Evolutionary conservation across 176 grass and related monocot species (phyloP).

Genomic region (Aegilops longissima): DNA sequence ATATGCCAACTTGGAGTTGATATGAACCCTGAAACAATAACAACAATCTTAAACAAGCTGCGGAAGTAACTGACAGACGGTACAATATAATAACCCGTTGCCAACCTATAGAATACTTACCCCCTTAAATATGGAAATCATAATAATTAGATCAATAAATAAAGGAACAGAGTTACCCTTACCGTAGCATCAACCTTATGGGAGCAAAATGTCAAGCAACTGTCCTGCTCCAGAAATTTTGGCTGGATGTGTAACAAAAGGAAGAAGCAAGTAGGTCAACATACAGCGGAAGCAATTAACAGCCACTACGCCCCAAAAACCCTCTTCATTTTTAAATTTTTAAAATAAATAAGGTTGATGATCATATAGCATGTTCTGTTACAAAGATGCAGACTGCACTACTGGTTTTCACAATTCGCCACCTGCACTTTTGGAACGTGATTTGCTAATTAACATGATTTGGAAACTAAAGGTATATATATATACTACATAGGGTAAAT

Average conservation of each 20-base stretch:
- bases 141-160: conserved; percentile 3
- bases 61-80: background rate
- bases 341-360: background rate
- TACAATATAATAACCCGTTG: conserved; percentile 3
- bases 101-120: conserved; percentile 1
- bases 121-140: background rate
- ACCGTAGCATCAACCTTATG: conserved; percentile 71
- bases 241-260: conserved; percentile 47
- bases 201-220: conserved; percentile 74
- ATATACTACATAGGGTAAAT: background rate
- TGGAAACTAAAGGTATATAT: background rate
- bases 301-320: no score
- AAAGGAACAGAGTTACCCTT: conserved; percentile 28
- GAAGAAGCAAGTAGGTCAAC: conserved; percentile 6
- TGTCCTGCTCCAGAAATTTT: conserved; percentile 73
- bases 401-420: background rate
- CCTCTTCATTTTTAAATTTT: background rate
- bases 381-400: background rate
- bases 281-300: background rate
- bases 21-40: conserved; percentile 63
- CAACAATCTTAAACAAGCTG: conserved; percentile 27
- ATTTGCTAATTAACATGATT: background rate
- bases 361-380: conserved; percentile 3
- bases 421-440: background rate
- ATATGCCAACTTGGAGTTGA: conserved; percentile 82